A percentile compares a stretch with the other conserved stretches of the same genome.
Evolutionary conservation across 73 alveolate genomes (phyloP).

Genomic region (Paramecium sonneborni): DNA sequence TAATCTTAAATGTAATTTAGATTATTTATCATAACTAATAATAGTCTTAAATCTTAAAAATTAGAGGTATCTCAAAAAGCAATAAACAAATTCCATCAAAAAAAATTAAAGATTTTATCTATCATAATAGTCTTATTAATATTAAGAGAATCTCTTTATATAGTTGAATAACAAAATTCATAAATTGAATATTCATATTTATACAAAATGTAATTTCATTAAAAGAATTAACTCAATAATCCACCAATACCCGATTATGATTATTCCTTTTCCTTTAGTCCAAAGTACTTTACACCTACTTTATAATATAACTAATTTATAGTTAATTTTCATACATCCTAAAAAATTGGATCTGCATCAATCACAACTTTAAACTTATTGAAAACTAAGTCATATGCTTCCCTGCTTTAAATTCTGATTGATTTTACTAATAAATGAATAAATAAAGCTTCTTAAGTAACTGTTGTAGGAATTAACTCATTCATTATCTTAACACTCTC

Average conservation of each 20-base stretch:
- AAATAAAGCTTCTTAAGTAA: not conserved
- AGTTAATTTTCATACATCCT: not conserved
- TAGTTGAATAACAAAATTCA: too few relatives aligned
- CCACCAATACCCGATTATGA: not conserved
- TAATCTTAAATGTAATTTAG: too few relatives aligned
- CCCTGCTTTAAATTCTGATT: not conserved
- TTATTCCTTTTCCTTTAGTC: not conserved
- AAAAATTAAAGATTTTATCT: too few relatives aligned
- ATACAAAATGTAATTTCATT: not conserved
- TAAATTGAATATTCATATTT: not conserved
- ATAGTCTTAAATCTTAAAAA: too few relatives aligned
- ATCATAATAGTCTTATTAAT: too few relatives aligned
- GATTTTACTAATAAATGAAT: constrained; percentile 1
- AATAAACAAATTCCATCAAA: too few relatives aligned
- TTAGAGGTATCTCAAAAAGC: too few relatives aligned
- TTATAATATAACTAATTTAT: constrained; percentile 6
- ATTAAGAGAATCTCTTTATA: too few relatives aligned
- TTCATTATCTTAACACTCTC: not conserved
- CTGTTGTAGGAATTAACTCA: constrained; percentile 19
- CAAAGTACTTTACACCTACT: constrained; percentile 48
- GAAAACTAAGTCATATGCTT: not conserved
- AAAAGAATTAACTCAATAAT: constrained; percentile 28
- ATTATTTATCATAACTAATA: too few relatives aligned
- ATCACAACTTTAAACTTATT: not conserved
- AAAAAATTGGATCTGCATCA: not conserved